A percentile compares a stretch with the other conserved stretches of the same genome.
These are phyloP conservation scores for Fusarium udum DNA, from an alignment of 2,329 filamentous ascomycete genomes.

Conservation along the genomic window DNA sequence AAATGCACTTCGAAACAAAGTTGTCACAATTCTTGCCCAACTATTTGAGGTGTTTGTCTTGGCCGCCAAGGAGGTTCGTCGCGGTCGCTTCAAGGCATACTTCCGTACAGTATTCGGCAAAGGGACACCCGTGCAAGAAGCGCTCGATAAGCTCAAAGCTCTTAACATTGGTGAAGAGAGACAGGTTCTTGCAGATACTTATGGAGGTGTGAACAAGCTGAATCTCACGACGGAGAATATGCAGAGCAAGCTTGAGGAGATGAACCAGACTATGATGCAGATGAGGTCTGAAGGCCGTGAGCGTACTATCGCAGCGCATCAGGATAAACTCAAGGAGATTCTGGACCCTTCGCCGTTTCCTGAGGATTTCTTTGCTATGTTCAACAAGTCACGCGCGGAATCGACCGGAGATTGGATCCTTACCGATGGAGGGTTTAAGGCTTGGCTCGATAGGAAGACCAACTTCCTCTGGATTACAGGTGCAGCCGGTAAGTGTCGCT, in stretches of 20 bases:
- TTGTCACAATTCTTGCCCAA: conserved; percentile 54
- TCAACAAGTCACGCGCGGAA: conserved; percentile 52
- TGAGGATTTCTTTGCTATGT: conserved; percentile 53
- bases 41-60: conserved; percentile 58
- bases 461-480: conserved; percentile 57
- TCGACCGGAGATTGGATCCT: conserved; percentile 59
- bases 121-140: conserved; percentile 52
- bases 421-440: conserved; percentile 49
- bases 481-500: conserved; percentile 49
- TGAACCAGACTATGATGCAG: conserved; percentile 49
- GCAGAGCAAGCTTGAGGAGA: conserved; percentile 47
- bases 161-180: conserved; percentile 54
- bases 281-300: conserved; percentile 50
- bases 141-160: conserved; percentile 52
- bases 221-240: conserved; percentile 50
- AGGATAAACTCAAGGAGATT: conserved; percentile 52
- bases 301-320: conserved; percentile 44
- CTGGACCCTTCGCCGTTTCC: conserved; percentile 55
- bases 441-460: conserved; percentile 52
- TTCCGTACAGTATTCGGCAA: conserved; percentile 53
- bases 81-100: conserved; percentile 54
- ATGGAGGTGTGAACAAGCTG: conserved; percentile 50
- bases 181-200: conserved; percentile 57
- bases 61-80: conserved; percentile 53
- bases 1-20: conserved; percentile 49